Conservation (phyloP, 2,329 filamentous ascomycete genomes). For the Penicillium sp. region DNA sequence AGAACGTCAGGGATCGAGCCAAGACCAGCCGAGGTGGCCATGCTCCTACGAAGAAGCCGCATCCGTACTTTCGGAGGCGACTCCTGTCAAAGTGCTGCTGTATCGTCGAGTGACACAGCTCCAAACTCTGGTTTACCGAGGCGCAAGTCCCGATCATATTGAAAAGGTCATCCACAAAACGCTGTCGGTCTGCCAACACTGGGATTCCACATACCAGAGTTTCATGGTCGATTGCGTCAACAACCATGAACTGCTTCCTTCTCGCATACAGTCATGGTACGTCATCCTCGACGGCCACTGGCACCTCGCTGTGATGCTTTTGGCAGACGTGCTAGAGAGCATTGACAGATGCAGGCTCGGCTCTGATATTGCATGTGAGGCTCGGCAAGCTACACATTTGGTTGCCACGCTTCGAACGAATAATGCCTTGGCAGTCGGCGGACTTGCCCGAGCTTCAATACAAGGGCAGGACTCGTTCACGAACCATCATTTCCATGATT, state of each 20-base stretch:
- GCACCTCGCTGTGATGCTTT: conserved; percentile 56
- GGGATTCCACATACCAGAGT: conserved; percentile 53
- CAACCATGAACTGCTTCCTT: conserved; percentile 52
- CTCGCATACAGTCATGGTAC: conserved; percentile 61
- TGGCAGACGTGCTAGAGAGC: conserved; percentile 55
- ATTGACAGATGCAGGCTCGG: conserved; percentile 44
- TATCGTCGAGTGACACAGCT: conserved; percentile 59
- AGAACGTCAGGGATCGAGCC: conserved; percentile 2
- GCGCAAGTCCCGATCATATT: conserved; percentile 38
- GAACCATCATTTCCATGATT: conserved; percentile 49
- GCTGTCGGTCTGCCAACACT: conserved; percentile 55
- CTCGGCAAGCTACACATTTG: conserved; percentile 34
- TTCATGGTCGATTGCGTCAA: conserved; percentile 56
- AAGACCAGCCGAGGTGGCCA: conserved; percentile 49
- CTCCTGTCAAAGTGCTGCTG: conserved; percentile 60
- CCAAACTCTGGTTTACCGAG: conserved; percentile 52
- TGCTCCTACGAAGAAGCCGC: conserved; percentile 56
- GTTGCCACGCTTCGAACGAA: conserved; percentile 44
- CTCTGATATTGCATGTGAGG: conserved; percentile 21
- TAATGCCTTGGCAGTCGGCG: conserved; percentile 50
- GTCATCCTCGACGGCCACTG: conserved; percentile 59
- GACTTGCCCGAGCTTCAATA: conserved; percentile 51
- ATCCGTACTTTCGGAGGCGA: conserved; percentile 52
- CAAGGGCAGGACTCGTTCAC: conserved; percentile 27
- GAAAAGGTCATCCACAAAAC: conserved; percentile 53